Base-by-base conservation (phyloP, 73 alveolate species). In the Effrenium voratum region DNA sequence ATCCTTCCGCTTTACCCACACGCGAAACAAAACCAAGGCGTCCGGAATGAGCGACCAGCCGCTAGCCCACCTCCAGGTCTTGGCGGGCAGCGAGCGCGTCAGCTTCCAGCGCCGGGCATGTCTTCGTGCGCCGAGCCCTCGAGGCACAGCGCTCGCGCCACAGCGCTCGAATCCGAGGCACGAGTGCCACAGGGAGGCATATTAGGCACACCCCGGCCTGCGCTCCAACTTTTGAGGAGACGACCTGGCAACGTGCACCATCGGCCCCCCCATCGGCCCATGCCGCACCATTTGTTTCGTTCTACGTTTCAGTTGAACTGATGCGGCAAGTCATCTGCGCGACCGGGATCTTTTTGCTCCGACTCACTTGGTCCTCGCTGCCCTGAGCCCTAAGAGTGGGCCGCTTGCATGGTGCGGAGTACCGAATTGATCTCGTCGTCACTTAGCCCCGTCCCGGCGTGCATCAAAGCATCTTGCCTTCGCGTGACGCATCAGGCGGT, bases 111-210 rank as follows among this genome's bases (percentile, higher is more conserved):
- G 97, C 63, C 15, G 97, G 88, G 57, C 87, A 66, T 50, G 97
- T 90, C 87, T 90, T 90, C 52, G 97, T 90, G 59, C 97, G 87
- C 50, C 97, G 97, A 43, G 97, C 76, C 97, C 97, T 90, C 59
- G 41, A 4, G 68, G 40, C 12, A 5, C 77, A 36, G 5, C 26
- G 77, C 40, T 55, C 12, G 30, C 10, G 32, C 30, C 50, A 34
- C 5, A 72, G 4, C 38, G 30, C 32, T 2, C 38, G 45, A n/a
- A 34, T 10, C 6, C 24, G 5, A 5, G 34, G 1, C 13, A 6
- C 30, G 32, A n/a, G 5, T n/a, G 30, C 12, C 30, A 22, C 22
- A 15, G 68, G 22, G 22, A 16, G 46, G 2, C 47, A 26, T 43
- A 46, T 10, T 32, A 13, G 82, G 49, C 46, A 16, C n/a, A 8